phyloP scores from a whole-genome alignment of 768 basidiomycete species.

The Pisolithus orientalis region DNA sequence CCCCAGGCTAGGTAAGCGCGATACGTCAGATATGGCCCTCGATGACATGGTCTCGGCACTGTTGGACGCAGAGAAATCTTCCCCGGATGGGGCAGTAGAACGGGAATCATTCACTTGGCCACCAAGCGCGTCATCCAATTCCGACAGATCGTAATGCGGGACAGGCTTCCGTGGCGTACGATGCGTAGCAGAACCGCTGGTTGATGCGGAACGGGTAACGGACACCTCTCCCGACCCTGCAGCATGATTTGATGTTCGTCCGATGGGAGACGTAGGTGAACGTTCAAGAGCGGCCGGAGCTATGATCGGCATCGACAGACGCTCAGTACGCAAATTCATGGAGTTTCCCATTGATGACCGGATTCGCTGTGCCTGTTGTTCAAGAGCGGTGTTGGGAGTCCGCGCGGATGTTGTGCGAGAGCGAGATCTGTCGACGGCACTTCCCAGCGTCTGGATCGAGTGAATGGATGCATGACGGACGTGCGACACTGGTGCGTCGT shows the following conservation, averaged over 20 bases:
- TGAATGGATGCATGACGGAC: conserved; percentile 15
- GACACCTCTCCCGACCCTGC: conserved; percentile 16
- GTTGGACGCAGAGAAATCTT: conserved; percentile 25
- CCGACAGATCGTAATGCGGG: conserved; percentile 40
- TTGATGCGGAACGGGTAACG: conserved; percentile 23
- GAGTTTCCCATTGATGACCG: conserved; percentile 27
- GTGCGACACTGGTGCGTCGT: conserved; percentile 12
- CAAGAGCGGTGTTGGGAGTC: conserved; percentile 15
- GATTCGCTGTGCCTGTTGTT: conserved; percentile 27
- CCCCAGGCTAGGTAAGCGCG: conserved; percentile 41
- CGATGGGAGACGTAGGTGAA: conserved; percentile 11
- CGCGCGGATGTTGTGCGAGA: conserved; percentile 6
- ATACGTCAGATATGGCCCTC: conserved; percentile 18
- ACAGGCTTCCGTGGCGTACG: conserved; percentile 49
- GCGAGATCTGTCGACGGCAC: conserved; percentile 3
- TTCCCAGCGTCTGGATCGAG: conserved; percentile 9
- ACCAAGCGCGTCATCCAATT: conserved; percentile 15
- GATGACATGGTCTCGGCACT: conserved; percentile 11
- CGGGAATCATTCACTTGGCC: conserved; percentile 12
- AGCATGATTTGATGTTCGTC: conserved; percentile 25
- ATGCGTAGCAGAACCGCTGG: conserved; percentile 19
- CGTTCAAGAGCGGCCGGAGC: conserved; percentile 14
- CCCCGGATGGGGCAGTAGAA: conserved; percentile 15
- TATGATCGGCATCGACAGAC: conserved; percentile 23
- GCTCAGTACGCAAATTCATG: conserved; percentile 19